phyloP scores from a whole-genome alignment of 768 basidiomycete species.

The Lactarius indigo region DNA sequence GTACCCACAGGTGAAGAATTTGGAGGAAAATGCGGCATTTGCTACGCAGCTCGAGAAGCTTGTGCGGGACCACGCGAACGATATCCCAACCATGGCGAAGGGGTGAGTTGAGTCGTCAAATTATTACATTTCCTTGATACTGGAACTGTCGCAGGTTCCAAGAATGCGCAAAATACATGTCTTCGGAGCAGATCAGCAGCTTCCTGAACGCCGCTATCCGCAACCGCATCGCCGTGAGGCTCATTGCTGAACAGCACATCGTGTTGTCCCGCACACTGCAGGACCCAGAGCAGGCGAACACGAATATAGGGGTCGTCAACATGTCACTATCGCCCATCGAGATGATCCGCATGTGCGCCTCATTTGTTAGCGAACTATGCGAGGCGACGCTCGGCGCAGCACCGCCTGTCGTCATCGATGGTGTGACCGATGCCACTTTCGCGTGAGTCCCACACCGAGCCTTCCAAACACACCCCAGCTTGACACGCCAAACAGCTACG shows the following conservation, averaged over 20 bases:
- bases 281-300: constrained; percentile 35
- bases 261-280: constrained; percentile 69
- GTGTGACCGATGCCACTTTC: constrained; percentile 66
- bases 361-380: constrained; percentile 81
- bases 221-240: constrained; percentile 80
- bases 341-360: constrained; percentile 76
- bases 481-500: constrained; percentile 54
- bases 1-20: constrained; percentile 58
- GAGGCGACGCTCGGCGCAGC: constrained; percentile 76
- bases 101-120: constrained; percentile 46
- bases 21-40: constrained; percentile 69
- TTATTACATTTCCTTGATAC: neutral
- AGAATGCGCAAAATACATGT: constrained; percentile 81
- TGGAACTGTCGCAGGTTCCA: constrained; percentile 55
- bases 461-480: neutral
- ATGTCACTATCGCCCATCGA: constrained; percentile 63
- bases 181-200: constrained; percentile 68
- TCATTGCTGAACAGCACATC: constrained; percentile 91
- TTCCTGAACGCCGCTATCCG: constrained; percentile 84
- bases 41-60: constrained; percentile 63
- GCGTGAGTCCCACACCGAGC: constrained; percentile 55
- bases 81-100: constrained; percentile 88
- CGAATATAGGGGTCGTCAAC: constrained; percentile 71
- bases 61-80: constrained; percentile 77
- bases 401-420: constrained; percentile 68